Base-by-base conservation (phyloP, 2,329 filamentous ascomycete genomes). In the Fusarium nematophilum region DNA sequence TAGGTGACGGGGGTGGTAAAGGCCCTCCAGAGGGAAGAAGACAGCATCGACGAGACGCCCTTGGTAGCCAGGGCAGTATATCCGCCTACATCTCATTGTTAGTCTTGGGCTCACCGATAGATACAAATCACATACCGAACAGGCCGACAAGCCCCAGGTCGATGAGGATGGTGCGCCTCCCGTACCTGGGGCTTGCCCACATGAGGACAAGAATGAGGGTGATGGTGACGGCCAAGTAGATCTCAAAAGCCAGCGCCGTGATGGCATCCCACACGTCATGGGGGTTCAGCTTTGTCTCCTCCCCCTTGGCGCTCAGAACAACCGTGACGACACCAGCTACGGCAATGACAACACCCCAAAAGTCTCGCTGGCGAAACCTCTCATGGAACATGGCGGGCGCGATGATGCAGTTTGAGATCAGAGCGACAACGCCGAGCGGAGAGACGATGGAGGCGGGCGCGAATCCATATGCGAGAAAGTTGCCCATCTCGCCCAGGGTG, bases 51-150 rank as follows among this genome's bases (percentile, higher is more conserved):
- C 2, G 95, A 94, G 31, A 99, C 91, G 51, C 95, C 95, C 75
- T 99, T 99, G 25, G 95, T 99, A 2, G 94, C 92, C 6, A 99
- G 83, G 9, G 92, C 95, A n/a, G 95, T 99, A 76, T 97, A 99
- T 57, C 93, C 95, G 65, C 92, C 92, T 93, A 42, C 13, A 17
- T 51, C 40, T 17, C 6, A n/a, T 52, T 56, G 55, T 65, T 15
- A 68, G 57, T 36, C 45, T 33, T 25, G 21, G 27, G 15, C 15
- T 25, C n/a, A 25, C 13, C 38, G 15, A 33, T 25, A 15, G n/a
- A 66, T 51, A 51, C 38, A 29, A 27, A 18, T 17, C 29, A 79
- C 85, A 69, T 83, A 91, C 94, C 95, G 77, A 97, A 98, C 5
- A 99, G 80, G 4, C 91, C 95, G 34, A 99, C 95, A 30, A 99